phyloP scores from a whole-genome alignment of 352 stramenopile genomes.

The Phytophthora podocarpi region DNA sequence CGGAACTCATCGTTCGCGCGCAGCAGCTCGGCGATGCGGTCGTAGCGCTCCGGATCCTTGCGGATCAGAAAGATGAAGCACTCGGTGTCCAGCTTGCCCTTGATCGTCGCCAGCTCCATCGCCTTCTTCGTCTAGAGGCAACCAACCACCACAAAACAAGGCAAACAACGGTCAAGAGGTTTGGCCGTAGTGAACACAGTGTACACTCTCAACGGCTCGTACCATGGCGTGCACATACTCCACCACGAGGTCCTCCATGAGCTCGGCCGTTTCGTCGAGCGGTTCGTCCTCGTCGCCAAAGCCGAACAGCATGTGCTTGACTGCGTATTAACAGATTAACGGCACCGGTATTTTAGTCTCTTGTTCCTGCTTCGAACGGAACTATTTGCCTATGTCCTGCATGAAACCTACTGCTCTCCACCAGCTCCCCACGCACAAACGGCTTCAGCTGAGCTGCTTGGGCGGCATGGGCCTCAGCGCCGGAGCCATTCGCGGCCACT shows the following conservation, averaged over 20 bases:
- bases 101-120: slow-evolving; percentile 79
- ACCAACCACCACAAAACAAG: slow-evolving; percentile 1
- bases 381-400: not conserved
- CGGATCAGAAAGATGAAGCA: slow-evolving; percentile 91
- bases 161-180: no score
- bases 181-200: not conserved
- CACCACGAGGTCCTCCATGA: slow-evolving; percentile 88
- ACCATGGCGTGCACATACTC: slow-evolving; percentile 88
- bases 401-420: slow-evolving; percentile 78
- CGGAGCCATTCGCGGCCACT: slow-evolving; percentile 3
- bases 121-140: slow-evolving; percentile 80
- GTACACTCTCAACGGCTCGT: slow-evolving; percentile 3
- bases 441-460: slow-evolving; percentile 60
- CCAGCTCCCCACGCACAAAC: slow-evolving; percentile 76
- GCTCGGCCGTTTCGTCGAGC: slow-evolving; percentile 70
- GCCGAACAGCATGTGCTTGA: slow-evolving; percentile 91
- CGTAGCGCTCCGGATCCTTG: slow-evolving; percentile 83
- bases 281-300: slow-evolving; percentile 82
- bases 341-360: slow-evolving; percentile 5
- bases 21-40: slow-evolving; percentile 82
- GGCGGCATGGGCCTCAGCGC: slow-evolving; percentile 9
- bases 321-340: slow-evolving; percentile 29
- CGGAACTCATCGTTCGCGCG: slow-evolving; percentile 88
- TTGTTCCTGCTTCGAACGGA: no score
- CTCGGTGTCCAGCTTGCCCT: slow-evolving; percentile 87